Evolutionary conservation across 2,329 filamentous ascomycete species (phyloP), one percentile per base, ranked within the genome.

Genomic region (Aureobasidium sp.): DNA sequence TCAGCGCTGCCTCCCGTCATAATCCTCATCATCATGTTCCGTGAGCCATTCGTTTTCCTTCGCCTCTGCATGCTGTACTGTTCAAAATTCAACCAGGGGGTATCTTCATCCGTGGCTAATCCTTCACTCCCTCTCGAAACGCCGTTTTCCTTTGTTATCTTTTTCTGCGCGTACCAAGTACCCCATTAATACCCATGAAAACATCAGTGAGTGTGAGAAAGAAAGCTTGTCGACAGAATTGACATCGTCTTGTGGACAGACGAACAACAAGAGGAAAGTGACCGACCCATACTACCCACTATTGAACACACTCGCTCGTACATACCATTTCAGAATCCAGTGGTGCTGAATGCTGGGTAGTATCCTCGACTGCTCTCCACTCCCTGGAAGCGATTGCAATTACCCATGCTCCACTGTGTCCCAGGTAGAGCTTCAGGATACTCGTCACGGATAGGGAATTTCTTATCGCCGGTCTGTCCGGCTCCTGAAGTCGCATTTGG

Each of bases 321-420:
- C 50, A 52, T 27, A 10, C n/a, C 12, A 10, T 6, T 48, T 57
- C 68, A 76, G 64, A 74, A 77, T 7, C 71, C 72, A 51, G 75
- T 69, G 60, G 74, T 69, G 62, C 74, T 73, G 29, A 79, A 69
- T 53, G 78, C 75, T 15, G 76, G 77, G 63, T 77, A 80, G 65
- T 76, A 79, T 32, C 78, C 78, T 26, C 76, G 76, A 65, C 77
- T 79, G 15, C 72, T 74, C 50, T 78, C 76, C 65, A 78, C 74
- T 61, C 78, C 78, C 65, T 78, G 75, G 64, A 76, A 79, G 8
- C 77, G 71, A 29, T 76, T 73, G 64, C 77, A 75, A 27, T 70
- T 68, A n/a, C 74, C 74, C 8, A 72, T 68, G 15, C 71, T 69
- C 74, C 75, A 78, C 26, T 69, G 68, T 13, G 68, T 64, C 23